These are phyloP conservation scores for Camelina hispida DNA, from an alignment of 345 rosid species.

Conservation along the genomic window DNA sequence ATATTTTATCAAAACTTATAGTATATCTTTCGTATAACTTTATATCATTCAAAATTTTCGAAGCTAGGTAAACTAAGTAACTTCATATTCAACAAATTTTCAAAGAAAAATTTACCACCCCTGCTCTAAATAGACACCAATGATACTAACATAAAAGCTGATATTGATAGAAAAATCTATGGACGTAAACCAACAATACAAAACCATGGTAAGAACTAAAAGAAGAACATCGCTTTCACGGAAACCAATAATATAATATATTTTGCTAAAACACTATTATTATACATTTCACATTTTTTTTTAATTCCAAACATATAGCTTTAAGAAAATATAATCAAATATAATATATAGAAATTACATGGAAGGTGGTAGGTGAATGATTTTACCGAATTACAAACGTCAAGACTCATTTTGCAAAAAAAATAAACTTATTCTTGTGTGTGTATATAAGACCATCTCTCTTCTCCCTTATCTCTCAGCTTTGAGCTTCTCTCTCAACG, in stretches of 20 bases:
- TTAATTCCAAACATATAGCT: background rate
- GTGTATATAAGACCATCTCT: constrained; percentile 31
- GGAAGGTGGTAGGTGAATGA: constrained; percentile 40
- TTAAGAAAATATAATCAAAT: background rate
- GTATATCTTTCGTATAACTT: too few relatives aligned
- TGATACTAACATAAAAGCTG: background rate
- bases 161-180: background rate
- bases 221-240: constrained; percentile 9
- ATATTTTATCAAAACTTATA: background rate
- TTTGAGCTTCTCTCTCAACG: constrained; percentile 39
- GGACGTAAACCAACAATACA: background rate
- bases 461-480: constrained; percentile 31
- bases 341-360: constrained; percentile 11
- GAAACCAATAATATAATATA: background rate
- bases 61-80: too few relatives aligned
- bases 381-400: constrained; percentile 31
- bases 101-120: background rate
- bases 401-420: background rate
- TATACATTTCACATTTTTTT: background rate
- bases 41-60: too few relatives aligned
- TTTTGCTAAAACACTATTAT: too few relatives aligned
- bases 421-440: background rate
- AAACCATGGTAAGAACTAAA: constrained; percentile 1
- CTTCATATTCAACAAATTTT: too few relatives aligned
- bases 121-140: background rate